Conservation (phyloP, 768 basidiomycete species). For the Suillus fuscotomentosus region DNA sequence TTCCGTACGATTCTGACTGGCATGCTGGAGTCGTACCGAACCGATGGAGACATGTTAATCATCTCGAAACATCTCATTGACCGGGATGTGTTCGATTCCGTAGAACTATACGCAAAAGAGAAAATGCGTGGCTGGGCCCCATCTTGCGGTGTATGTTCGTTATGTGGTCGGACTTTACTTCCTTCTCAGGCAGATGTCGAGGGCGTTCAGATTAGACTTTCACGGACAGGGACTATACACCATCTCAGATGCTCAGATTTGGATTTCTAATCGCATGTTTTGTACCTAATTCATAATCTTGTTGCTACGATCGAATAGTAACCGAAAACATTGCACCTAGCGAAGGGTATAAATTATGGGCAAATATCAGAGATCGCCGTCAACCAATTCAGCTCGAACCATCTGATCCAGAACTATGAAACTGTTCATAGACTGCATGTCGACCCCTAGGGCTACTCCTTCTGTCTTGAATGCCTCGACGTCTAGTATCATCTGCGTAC, state of each 20-base stretch:
- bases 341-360: not conserved
- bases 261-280: constrained; percentile 11
- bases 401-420: constrained; percentile 59
- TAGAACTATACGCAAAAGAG: constrained; percentile 59
- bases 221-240: constrained; percentile 60
- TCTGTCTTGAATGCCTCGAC: constrained; percentile 83
- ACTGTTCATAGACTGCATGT: constrained; percentile 48
- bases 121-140: constrained; percentile 64
- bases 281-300: not conserved
- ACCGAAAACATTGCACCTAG: not conserved
- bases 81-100: constrained; percentile 75
- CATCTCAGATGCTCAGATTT: constrained; percentile 45
- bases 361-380: constrained; percentile 22
- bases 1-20: constrained; percentile 87
- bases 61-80: constrained; percentile 83
- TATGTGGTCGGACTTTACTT: constrained; percentile 51
- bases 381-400: constrained; percentile 45
- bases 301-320: not conserved
- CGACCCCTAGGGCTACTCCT: constrained; percentile 65
- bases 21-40: constrained; percentile 94
- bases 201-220: constrained; percentile 40
- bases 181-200: constrained; percentile 18
- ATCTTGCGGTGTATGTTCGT: constrained; percentile 44
- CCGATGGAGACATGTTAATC: constrained; percentile 85
- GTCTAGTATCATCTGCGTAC: constrained; percentile 78